A percentile compares a stretch with the other conserved stretches of the same genome.
Conservation (phyloP, 495 filamentous ascomycete species). For the Penicillium tannophilum region DNA sequence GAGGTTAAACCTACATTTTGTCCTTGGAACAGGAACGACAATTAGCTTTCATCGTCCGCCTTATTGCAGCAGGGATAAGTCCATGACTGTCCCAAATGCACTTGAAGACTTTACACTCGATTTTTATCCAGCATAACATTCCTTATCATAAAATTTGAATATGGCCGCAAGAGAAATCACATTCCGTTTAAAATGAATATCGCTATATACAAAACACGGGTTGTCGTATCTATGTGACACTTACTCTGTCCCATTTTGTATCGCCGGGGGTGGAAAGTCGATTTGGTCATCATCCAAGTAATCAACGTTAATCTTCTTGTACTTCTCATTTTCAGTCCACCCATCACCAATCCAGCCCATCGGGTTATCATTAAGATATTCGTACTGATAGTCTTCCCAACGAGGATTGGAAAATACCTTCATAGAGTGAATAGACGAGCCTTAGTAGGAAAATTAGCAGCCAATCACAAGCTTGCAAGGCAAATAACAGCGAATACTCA, state of each 20-base stretch:
- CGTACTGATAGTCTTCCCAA: slow-evolving; percentile 47
- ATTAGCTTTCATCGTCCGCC: too few species aligned
- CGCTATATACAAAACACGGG: not conserved
- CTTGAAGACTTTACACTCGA: too few species aligned
- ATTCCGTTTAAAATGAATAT: too few species aligned
- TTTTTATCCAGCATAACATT: too few species aligned
- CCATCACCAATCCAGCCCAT: slow-evolving; percentile 46
- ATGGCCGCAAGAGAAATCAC: too few species aligned
- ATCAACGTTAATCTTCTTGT: slow-evolving; percentile 36
- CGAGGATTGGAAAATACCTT: slow-evolving; percentile 37
- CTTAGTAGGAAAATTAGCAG: slow-evolving; percentile 19
- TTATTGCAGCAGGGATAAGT: too few species aligned
- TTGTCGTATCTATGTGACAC: not conserved
- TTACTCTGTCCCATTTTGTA: not conserved
- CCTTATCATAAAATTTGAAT: too few species aligned
- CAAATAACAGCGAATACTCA: slow-evolving; percentile 14
- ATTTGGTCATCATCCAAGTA: slow-evolving; percentile 45
- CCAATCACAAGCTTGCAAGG: not conserved
- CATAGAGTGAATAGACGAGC: slow-evolving; percentile 44
- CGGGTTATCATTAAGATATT: slow-evolving; percentile 40
- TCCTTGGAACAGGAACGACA: too few species aligned
- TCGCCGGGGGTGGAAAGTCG: slow-evolving; percentile 32
- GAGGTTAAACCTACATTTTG: too few species aligned
- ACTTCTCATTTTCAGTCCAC: slow-evolving; percentile 44
- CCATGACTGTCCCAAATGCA: too few species aligned